Base-by-base conservation (phyloP, 768 basidiomycete species). In the Suillus occidentalis region DNA sequence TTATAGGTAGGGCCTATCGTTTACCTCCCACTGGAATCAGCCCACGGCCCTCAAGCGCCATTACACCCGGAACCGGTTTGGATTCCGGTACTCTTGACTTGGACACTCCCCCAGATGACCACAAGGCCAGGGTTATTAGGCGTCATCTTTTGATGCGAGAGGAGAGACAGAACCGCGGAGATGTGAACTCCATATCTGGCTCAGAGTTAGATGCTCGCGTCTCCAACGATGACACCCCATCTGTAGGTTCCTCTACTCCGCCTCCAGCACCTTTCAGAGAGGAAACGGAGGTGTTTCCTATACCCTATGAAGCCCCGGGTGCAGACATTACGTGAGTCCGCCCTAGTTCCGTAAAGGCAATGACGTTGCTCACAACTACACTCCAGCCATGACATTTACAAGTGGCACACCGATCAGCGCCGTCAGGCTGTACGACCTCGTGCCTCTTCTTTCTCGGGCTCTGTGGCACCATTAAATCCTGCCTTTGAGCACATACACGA, bases 401-500 rank as follows among this genome's bases (percentile, higher is more conserved):
- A 97, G 78, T 99, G 95, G 91, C 91, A 95, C 67, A 82, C 87
- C 18, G 90, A 91, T 69, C 87, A 88, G 63, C 84, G 83, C 31
- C 85, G 88, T 63, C 83, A 85, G 65, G 82, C 80, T 20, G 80
- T 76, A 14, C 86, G 92, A 49, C 80, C 84, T 20, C 89, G 92
- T 45, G 81, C 90, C n/a, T 83, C 85, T 43, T 94, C 92, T 0
- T 92, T 85, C 69, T 82, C 88, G 13, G 88, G 85, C 3, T 81
- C 81, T 45, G 78, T 81, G 13, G 72, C 76, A 0, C 79, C 83
- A 6, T 81, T 81, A 8, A 85, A 93, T 72, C 92, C 96, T 22
- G 90, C 85, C 3, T 92, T 97, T 63, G 90, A 95, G 71, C 94
- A 96, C 70, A 95, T 99, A 61, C 94, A 94, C 66, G 93, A 97